Conservation (phyloP, 2,329 filamentous ascomycete genomes). For the Ophiostoma ips region DNA sequence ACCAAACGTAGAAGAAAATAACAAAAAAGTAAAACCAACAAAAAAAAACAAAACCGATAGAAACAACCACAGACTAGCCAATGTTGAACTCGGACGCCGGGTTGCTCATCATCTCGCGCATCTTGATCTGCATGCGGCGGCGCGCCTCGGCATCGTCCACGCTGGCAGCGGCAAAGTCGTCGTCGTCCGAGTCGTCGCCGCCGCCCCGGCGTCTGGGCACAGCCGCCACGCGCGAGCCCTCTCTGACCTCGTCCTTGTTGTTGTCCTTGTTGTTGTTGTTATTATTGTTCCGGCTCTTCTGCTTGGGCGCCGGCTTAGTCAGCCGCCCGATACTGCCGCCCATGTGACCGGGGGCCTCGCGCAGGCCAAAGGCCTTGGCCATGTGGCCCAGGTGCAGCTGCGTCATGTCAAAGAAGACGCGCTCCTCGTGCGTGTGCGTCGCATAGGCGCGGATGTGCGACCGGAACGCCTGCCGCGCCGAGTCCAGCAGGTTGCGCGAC, state of each 20-base stretch:
- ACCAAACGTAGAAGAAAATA: not conserved
- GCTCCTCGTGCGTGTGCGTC: constrained; percentile 77
- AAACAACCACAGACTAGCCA: constrained; percentile 6
- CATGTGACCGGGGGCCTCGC: constrained; percentile 79
- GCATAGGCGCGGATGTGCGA: constrained; percentile 91
- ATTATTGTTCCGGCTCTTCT: constrained; percentile 4
- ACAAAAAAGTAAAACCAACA: not conserved
- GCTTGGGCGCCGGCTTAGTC: constrained; percentile 25
- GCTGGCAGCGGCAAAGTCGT: constrained; percentile 17
- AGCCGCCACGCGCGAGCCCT: not conserved
- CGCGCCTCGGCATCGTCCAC: constrained; percentile 43
- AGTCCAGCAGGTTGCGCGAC: constrained; percentile 51
- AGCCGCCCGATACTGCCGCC: constrained; percentile 40
- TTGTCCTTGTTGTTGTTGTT: not conserved
- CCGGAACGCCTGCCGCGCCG: constrained; percentile 74
- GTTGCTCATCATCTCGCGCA: constrained; percentile 16
- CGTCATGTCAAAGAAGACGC: constrained; percentile 81
- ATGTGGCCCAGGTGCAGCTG: constrained; percentile 82
- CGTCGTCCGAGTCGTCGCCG: constrained; percentile 20
- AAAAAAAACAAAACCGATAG: not conserved
- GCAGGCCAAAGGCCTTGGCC: constrained; percentile 81
- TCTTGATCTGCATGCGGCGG: constrained; percentile 33
- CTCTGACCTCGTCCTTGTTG: constrained; percentile 11
- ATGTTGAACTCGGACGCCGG: constrained; percentile 16
- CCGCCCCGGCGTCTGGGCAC: not conserved